Percentiles rank a stretch among this genome's conserved stretches.
Conservation (phyloP, 176 grass and related monocot species). For the Oryza brachyantha region DNA sequence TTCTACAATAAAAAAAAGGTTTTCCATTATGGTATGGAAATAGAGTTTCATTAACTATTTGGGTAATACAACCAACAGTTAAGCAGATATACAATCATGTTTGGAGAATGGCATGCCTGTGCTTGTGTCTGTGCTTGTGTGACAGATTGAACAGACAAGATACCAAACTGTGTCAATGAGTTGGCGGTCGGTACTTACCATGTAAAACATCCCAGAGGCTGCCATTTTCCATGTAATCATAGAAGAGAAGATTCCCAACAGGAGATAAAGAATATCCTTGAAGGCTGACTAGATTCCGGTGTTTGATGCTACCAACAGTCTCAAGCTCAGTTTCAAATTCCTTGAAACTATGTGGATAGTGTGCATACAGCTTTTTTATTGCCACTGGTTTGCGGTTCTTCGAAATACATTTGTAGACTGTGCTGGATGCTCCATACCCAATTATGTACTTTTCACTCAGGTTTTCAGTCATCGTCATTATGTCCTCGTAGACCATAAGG, state of each 20-base stretch:
- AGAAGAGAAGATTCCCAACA: slow-evolving; percentile 88
- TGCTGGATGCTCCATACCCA: slow-evolving; percentile 96
- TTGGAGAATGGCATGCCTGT: background rate
- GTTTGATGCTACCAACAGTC: slow-evolving; percentile 97
- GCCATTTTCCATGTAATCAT: slow-evolving; percentile 95
- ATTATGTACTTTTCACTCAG: slow-evolving; percentile 98
- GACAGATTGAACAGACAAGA: slow-evolving; percentile 19
- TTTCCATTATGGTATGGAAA: background rate
- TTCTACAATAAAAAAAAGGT: slow-evolving; percentile 27
- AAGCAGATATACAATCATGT: background rate
- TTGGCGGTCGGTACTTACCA: slow-evolving; percentile 42
- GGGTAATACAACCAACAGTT: background rate
- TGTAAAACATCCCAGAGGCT: slow-evolving; percentile 99
- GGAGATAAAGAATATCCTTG: slow-evolving; percentile 95
- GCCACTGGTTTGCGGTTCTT: slow-evolving; percentile 97
- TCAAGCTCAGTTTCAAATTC: slow-evolving; percentile 93
- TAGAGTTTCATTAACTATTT: background rate
- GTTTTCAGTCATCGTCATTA: slow-evolving; percentile 98
- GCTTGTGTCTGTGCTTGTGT: slow-evolving; percentile 8
- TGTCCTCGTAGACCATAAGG: slow-evolving; percentile 94
- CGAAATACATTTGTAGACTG: slow-evolving; percentile 89
- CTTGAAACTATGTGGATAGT: slow-evolving; percentile 74
- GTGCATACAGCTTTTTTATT: slow-evolving; percentile 81
- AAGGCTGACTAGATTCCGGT: slow-evolving; percentile 87
- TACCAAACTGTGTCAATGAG: background rate